Conservation (phyloP, 768 basidiomycete species). For the Tulasnella sp. region DNA sequence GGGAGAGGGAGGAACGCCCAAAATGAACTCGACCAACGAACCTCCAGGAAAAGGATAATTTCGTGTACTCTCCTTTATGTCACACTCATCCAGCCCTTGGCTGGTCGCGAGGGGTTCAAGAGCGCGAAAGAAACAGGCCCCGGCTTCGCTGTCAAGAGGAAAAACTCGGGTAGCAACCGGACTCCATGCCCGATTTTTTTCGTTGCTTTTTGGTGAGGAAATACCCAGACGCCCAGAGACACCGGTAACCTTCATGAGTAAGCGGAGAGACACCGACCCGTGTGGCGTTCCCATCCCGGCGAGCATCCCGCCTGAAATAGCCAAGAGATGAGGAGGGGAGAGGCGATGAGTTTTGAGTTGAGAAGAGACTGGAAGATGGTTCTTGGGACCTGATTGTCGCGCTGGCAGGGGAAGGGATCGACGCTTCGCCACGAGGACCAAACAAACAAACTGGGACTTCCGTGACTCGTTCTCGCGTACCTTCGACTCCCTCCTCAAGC, state of each 20-base stretch:
- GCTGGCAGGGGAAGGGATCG: conserved; percentile 17
- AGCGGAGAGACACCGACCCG: not conserved
- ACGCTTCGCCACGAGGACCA: not conserved
- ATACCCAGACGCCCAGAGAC: not conserved
- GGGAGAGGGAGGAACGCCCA: not conserved
- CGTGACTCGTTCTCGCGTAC: conserved; percentile 4
- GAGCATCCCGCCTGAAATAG: not conserved
- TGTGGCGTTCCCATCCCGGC: not conserved
- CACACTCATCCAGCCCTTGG: conserved; percentile 5
- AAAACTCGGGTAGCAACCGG: conserved; percentile 18
- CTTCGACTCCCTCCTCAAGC: not conserved
- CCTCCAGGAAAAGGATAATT: not conserved
- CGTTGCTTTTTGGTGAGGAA: not conserved
- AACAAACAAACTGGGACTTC: not conserved
- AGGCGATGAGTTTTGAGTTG: not conserved
- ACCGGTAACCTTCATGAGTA: conserved; percentile 4
- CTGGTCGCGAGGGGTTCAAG: conserved; percentile 3
- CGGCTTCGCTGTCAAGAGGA: conserved; percentile 19
- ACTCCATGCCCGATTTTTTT: conserved; percentile 1
- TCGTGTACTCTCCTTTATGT: conserved; percentile 10
- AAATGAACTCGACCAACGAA: not conserved
- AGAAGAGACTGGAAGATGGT: not conserved
- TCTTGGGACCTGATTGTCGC: conserved; percentile 20
- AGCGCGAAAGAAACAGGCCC: not conserved
- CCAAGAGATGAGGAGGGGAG: not conserved